These are phyloP conservation scores for Suaeda aralocaspica DNA, from an alignment of 148 eudicot genomes.

Conservation along the genomic window DNA sequence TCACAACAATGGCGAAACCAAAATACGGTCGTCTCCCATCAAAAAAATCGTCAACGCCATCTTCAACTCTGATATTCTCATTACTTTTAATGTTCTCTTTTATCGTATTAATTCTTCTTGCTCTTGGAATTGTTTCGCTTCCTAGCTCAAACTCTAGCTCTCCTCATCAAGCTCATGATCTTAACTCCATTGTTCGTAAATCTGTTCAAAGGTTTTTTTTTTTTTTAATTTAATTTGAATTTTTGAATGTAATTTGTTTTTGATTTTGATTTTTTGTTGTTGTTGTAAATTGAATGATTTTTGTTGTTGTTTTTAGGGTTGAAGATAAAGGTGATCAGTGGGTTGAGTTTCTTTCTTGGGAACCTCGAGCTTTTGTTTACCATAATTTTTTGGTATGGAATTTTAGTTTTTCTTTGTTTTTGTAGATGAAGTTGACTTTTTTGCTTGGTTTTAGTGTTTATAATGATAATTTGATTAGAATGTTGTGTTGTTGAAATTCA, in stretches of 20 bases:
- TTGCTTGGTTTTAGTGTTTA: background rate
- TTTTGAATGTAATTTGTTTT: background rate
- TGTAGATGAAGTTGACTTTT: background rate
- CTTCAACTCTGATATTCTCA: conserved; percentile 46
- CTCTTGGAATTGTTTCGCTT: conserved; percentile 59
- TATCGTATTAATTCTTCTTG: conserved; percentile 51
- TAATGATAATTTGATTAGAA: background rate
- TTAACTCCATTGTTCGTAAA: conserved; percentile 48
- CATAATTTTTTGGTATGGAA: conserved; percentile 80
- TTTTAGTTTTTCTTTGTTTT: background rate
- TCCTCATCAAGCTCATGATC: conserved; percentile 52
- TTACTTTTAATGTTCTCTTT: conserved; percentile 44
- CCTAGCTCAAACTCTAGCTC: conserved; percentile 26
- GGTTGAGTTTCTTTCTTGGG: conserved; percentile 92
- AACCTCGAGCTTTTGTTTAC: conserved; percentile 82
- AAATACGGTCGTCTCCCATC: conserved; percentile 32
- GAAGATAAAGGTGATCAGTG: conserved; percentile 59
- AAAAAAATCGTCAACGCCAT: conserved; percentile 44
- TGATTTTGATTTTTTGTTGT: background rate
- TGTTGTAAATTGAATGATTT: no score
- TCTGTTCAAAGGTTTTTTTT: conserved; percentile 40
- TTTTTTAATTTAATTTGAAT: conserved; percentile 2
- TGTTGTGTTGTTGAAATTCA: background rate
- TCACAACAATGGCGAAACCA: conserved; percentile 59
- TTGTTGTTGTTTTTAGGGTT: conserved; percentile 27